Conservation (phyloP, 805 yeast species). For the Myxozyma nipponensis region DNA sequence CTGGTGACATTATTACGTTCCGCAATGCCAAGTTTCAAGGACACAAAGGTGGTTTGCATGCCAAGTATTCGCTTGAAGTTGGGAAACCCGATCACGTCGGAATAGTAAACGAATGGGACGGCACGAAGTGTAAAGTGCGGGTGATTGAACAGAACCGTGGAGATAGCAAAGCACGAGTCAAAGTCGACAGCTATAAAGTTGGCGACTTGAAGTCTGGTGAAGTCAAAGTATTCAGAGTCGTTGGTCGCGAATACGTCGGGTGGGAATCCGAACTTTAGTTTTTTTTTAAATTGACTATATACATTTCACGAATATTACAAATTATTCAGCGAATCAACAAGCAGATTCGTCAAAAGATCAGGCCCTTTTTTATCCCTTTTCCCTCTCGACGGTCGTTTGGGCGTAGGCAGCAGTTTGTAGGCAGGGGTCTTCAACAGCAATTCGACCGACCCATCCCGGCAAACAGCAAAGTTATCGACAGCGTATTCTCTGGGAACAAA, state of each 20-base stretch:
- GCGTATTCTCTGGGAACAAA: neutral
- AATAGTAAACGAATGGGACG: constrained; percentile 70
- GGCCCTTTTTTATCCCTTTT: neutral
- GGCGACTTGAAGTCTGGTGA: constrained; percentile 75
- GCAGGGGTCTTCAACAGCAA: neutral
- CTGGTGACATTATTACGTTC: constrained; percentile 82
- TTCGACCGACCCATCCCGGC: neutral
- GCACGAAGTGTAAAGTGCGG: constrained; percentile 49
- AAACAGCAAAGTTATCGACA: neutral
- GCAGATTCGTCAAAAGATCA: neutral
- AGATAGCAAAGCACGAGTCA: constrained; percentile 54
- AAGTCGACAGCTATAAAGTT: constrained; percentile 59
- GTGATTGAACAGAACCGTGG: constrained; percentile 32
- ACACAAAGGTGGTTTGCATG: constrained; percentile 52
- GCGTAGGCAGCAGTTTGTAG: too few relatives aligned
- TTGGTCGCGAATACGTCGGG: constrained; percentile 66
- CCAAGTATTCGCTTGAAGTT: constrained; percentile 53
- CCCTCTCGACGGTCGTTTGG: neutral
- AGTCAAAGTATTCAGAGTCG: constrained; percentile 72
- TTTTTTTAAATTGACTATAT: constrained; percentile 10
- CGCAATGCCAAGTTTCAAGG: constrained; percentile 70
- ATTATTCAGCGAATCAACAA: neutral
- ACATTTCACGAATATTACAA: neutral
- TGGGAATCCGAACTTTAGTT: constrained; percentile 46
- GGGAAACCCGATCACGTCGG: constrained; percentile 58